Base-by-base conservation (phyloP, 2,329 filamentous ascomycete genomes). In the Colletotrichum agaves region DNA sequence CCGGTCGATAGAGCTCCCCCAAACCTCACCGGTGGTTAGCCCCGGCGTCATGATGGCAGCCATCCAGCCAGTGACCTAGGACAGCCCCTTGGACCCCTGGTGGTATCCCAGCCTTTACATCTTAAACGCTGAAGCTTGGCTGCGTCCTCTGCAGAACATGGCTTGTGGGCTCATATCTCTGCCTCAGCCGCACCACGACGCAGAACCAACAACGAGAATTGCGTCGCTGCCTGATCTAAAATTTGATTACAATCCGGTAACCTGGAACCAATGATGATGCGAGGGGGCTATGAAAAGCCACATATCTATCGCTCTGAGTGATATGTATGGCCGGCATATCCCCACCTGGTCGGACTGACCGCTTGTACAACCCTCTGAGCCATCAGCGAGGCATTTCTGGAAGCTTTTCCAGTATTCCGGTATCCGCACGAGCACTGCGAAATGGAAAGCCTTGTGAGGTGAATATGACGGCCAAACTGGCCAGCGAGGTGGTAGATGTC, bases 391-490 rank as follows among this genome's bases (percentile, higher is more conserved):
- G 58, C 58, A 43, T 61, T 43, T 50, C 58, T 52, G 58, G 15
- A 49, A 37, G 23, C 8, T 8, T 33, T 33, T 13, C 46, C 52
- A 41, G 19, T 35, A 56, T 19, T 15, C 8, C 37, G 52, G 35
- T 41, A 43, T 41, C 21, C 8, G 56, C 39, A 23, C 17, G 15
- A 46, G 39, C 23, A 58, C 19, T 33, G 55, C 39, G 17, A 58
- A 31, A 37, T 39, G 63, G 27, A 63, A 64, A 63, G 64, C 64
- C 65, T 68, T 56, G 65, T 31, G 55, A 55, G 61, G 55, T 65
- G 39, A 39, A 60, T 19, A 57, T 59, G 61, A 43, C 53, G 65
- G 65, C 33, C 27, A 7, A 27, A 27, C 27, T 43, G 44, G 39
- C 23, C 31, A 47, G 59, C 31, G 44, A n/a, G 33, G 19, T 50